A percentile compares a stretch with the other conserved stretches of the same genome.
These are phyloP conservation scores for Xylaria cubensis DNA, from an alignment of 495 filamentous ascomycete species.

Conservation along the genomic window DNA sequence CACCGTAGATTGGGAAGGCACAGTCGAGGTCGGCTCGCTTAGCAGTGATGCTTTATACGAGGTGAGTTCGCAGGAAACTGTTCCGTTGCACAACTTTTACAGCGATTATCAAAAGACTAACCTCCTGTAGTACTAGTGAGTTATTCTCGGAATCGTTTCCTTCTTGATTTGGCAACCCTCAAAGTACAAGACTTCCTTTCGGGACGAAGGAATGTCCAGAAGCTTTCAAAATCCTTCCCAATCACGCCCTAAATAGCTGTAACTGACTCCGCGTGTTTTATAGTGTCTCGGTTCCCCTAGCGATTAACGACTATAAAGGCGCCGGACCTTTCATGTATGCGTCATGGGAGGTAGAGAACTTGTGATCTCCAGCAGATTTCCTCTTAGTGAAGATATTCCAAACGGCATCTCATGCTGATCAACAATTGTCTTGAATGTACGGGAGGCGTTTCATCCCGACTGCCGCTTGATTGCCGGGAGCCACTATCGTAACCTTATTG, in stretches of 20 bases:
- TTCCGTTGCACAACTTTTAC: constrained; percentile 14
- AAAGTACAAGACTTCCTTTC: too few species aligned
- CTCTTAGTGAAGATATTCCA: background rate
- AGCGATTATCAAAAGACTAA: constrained; percentile 1
- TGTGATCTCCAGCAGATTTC: constrained; percentile 3
- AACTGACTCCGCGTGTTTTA: background rate
- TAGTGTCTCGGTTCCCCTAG: constrained; percentile 44
- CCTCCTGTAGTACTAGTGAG: constrained; percentile 53
- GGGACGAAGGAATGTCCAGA: too few species aligned
- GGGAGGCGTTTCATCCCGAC: background rate
- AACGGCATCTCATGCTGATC: background rate
- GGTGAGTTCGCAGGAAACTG: constrained; percentile 30
- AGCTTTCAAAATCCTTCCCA: too few species aligned
- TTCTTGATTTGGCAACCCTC: too few species aligned
- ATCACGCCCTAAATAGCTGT: too few species aligned
- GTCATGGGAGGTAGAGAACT: constrained; percentile 53
- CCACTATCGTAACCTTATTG: background rate
- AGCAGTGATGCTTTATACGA: constrained; percentile 56
- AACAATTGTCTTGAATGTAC: background rate
- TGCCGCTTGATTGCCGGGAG: background rate
- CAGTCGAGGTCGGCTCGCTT: constrained; percentile 62
- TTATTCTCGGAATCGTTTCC: too few species aligned
- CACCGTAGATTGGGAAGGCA: constrained; percentile 59
- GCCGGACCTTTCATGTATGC: constrained; percentile 57
- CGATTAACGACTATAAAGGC: constrained; percentile 55